These are phyloP conservation scores for Sugiyamaella grinbergsii DNA, from an alignment of 1,139 yeast species.

Conservation along the genomic window DNA sequence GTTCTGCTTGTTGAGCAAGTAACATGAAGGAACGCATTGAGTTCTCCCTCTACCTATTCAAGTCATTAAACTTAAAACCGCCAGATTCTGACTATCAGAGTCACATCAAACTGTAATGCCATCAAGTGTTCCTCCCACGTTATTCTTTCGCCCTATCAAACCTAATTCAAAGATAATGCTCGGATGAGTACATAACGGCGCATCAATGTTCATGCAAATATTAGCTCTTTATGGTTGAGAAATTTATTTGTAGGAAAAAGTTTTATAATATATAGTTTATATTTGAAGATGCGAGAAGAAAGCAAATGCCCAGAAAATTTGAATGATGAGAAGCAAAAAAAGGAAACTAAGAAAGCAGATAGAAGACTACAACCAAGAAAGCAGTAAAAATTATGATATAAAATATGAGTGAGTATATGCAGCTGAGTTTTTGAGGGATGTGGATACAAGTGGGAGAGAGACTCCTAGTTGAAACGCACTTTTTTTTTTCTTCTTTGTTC, in stretches of 20 bases:
- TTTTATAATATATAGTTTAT: constrained; percentile 4
- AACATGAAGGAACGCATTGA: too few species aligned
- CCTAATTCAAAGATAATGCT: too few species aligned
- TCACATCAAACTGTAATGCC: too few species aligned
- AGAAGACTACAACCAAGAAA: neutral
- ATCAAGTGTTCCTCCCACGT: too few species aligned
- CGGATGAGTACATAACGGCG: too few species aligned
- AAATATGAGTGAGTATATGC: too few species aligned
- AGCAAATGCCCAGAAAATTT: neutral
- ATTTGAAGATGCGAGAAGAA: neutral
- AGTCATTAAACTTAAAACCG: too few species aligned
- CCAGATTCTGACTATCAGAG: too few species aligned
- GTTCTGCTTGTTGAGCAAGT: too few species aligned
- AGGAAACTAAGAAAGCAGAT: neutral
- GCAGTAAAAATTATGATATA: neutral
- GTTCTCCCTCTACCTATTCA: too few species aligned
- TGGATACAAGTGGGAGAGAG: neutral
- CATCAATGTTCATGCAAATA: constrained; percentile 1
- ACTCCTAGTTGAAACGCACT: neutral
- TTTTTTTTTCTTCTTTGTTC: neutral
- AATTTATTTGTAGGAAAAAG: neutral
- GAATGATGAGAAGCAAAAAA: neutral
- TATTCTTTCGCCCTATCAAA: too few species aligned
- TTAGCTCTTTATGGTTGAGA: neutral
- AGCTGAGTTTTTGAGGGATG: neutral